These are phyloP conservation scores for Fusarium ambrosium DNA, from an alignment of 2,329 filamentous ascomycete species.

Conservation along the genomic window DNA sequence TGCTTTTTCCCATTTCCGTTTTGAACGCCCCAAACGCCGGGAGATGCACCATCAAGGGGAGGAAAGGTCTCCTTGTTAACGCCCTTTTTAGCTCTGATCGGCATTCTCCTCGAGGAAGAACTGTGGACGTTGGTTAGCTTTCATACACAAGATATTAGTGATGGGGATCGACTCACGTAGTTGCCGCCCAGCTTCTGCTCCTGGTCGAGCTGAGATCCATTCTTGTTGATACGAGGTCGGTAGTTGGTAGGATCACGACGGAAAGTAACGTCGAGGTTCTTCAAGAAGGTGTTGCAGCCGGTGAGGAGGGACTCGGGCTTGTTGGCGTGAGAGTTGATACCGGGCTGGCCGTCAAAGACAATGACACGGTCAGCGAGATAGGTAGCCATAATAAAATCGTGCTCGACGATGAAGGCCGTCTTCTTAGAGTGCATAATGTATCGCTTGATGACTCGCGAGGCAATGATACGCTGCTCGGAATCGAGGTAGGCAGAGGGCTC, in stretches of 20 bases:
- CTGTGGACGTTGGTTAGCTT: constrained; percentile 56
- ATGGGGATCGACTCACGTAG: constrained; percentile 75
- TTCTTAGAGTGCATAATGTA: constrained; percentile 99
- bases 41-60: constrained; percentile 50
- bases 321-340: constrained; percentile 89
- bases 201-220: constrained; percentile 94
- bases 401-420: constrained; percentile 98
- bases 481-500: constrained; percentile 98
- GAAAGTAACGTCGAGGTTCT: constrained; percentile 98
- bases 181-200: constrained; percentile 96
- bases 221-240: constrained; percentile 98
- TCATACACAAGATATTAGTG: neutral
- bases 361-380: constrained; percentile 92
- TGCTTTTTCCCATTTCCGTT: constrained; percentile 53
- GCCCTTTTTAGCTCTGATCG: constrained; percentile 69
- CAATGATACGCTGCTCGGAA: constrained; percentile 98
- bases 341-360: constrained; percentile 96
- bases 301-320: constrained; percentile 91
- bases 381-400: constrained; percentile 98
- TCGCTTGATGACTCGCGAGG: constrained; percentile 96
- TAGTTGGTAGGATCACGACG: constrained; percentile 96
- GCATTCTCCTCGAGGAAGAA: constrained; percentile 92
- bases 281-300: constrained; percentile 95
- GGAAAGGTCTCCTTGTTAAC: constrained; percentile 51
- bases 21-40: constrained; percentile 67